Base-by-base conservation (phyloP, 805 yeast species). In the Blastobotrys robertii region DNA sequence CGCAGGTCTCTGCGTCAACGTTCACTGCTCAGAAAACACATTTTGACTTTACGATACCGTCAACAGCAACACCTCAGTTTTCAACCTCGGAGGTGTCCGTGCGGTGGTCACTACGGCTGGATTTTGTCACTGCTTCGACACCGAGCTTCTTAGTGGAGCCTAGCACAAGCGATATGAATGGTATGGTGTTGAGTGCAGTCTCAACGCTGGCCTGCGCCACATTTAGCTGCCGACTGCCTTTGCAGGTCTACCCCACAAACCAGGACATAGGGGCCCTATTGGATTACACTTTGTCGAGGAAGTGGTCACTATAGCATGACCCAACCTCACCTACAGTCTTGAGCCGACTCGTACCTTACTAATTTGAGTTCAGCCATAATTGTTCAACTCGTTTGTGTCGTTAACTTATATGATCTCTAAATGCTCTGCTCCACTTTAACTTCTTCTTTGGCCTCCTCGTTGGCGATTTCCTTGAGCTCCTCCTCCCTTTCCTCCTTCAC, bases 211-310 rank as follows among this genome's bases (percentile, higher is more conserved):
- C 34, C 3, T 50, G 54, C 33, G 58, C 55, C 34, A 46, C 52
- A 13, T 55, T 75, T 45, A 55, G 59, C 8, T 69, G 73, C 41
- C 59, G 68, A 34, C 53, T 74, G 4, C 78, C 79, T 1, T 32
- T 74, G 1, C 55, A 60, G 16, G 63, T 74, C 1, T 49, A 72
- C 12, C 76, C 78, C 1, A 58, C 73, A 3, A 62, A 68, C 31
- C 62, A 65, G 34, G 71, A 67, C 47, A 67, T 71, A 47, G 75
- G 75, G 32, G 79, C 78, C 6, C 63, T 73, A 58, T 60, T 50
- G 8, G 55, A 49, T 30, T 50, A 48, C 38, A 36, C 49, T 8
- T 33, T 37, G 16, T 13, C 15, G 22, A 35, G 49, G 11, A 39
- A 44, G 33, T 45, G 51, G 45, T 11, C 35, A 3, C n/a, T 46